Evolutionary conservation across 768 basidiomycete genomes (phyloP).

Genomic region (Wakefieldia striispora): DNA sequence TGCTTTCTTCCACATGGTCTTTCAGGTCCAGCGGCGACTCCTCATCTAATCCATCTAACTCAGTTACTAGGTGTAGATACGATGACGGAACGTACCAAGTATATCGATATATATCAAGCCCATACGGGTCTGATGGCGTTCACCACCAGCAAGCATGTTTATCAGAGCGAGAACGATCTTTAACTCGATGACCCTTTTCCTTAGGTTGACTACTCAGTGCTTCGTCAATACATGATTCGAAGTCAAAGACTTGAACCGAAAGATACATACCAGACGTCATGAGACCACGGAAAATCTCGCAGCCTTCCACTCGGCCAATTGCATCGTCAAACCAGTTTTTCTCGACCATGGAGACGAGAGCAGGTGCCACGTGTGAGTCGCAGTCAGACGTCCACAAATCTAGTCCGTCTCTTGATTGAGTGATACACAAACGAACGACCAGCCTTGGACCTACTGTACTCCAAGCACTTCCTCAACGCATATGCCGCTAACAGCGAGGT

Average conservation of each 20-base stretch:
- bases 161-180: background rate
- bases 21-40: background rate
- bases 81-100: background rate
- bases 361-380: background rate
- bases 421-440: background rate
- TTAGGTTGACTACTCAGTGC: background rate
- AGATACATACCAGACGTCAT: constrained; percentile 1
- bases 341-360: constrained; percentile 2
- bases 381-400: background rate
- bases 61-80: background rate
- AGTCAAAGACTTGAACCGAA: background rate
- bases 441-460: background rate
- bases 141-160: constrained; percentile 1
- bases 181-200: background rate
- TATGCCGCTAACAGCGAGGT: constrained; percentile 10
- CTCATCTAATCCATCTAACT: background rate
- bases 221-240: background rate
- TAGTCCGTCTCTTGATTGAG: background rate
- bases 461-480: constrained; percentile 3
- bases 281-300: background rate
- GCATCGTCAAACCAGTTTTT: constrained; percentile 15
- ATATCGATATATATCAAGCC: background rate
- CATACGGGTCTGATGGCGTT: constrained; percentile 2
- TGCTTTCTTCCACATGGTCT: background rate
- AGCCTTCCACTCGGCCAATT: constrained; percentile 7